Evolutionary conservation across 1,284 basidiomycete genomes (phyloP).

Genomic region (Porodaedalea pini): DNA sequence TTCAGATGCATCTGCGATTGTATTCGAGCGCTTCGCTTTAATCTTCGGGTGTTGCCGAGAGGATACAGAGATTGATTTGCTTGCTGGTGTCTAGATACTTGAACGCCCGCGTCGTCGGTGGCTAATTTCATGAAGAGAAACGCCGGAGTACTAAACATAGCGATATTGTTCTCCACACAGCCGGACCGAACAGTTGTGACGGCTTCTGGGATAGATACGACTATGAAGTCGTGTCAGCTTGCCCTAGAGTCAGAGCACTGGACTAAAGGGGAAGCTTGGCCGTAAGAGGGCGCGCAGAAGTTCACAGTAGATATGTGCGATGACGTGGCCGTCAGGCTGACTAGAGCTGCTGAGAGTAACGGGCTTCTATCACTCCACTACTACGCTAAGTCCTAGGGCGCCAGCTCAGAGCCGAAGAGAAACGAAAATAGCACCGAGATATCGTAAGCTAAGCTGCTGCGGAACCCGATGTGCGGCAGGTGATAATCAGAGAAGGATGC

Average conservation of each 20-base stretch:
- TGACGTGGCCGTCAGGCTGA: not conserved
- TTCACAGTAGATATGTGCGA: not conserved
- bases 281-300: not conserved
- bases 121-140: not conserved
- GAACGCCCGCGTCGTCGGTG: not conserved
- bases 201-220: not conserved
- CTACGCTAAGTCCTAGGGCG: not conserved
- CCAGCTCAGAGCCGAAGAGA: constrained; percentile 1
- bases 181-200: not conserved
- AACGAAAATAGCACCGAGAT: not conserved
- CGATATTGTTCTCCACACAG: not conserved
- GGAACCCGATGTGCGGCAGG: not conserved
- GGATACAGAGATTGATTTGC: not conserved
- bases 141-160: not conserved
- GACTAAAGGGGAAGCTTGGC: not conserved
- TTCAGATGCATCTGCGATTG: not conserved
- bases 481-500: not conserved
- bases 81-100: not conserved
- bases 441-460: not conserved
- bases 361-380: not conserved
- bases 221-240: not conserved
- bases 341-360: not conserved
- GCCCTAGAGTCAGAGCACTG: not conserved
- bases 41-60: too few species aligned
- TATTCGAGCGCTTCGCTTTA: not conserved